Evolutionary conservation across 1,139 yeast genomes (phyloP).

Genomic region (Yarrowia galli): DNA sequence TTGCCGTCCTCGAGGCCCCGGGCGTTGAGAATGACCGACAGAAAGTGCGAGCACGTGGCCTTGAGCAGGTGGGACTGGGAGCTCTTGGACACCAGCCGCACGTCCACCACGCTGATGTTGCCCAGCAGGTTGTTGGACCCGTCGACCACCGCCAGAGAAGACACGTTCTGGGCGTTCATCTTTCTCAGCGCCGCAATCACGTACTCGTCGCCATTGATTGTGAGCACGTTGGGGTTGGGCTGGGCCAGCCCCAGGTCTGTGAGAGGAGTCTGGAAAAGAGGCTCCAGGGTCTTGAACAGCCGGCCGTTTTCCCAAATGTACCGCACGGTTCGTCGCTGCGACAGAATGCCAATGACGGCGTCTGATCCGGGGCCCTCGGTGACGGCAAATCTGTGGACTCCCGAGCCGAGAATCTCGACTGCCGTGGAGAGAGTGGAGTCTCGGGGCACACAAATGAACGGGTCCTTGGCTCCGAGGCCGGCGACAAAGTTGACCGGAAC

Average conservation of each 20-base stretch:
- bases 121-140: conserved; percentile 76
- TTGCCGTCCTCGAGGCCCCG: conserved; percentile 94
- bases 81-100: conserved; percentile 81
- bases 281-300: conserved; percentile 79
- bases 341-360: conserved; percentile 59
- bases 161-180: conserved; percentile 84
- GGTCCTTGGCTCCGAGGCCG: conserved; percentile 82
- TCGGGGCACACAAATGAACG: conserved; percentile 77
- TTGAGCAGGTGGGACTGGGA: conserved; percentile 80
- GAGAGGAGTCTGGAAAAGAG: conserved; percentile 69
- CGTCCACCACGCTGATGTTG: conserved; percentile 93
- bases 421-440: conserved; percentile 72
- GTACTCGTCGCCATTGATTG: conserved; percentile 83
- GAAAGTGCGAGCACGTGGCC: conserved; percentile 84
- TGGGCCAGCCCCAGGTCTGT: conserved; percentile 71
- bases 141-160: conserved; percentile 95
- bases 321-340: conserved; percentile 84
- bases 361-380: conserved; percentile 58
- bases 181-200: conserved; percentile 84
- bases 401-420: conserved; percentile 85
- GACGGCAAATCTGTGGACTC: conserved; percentile 92
- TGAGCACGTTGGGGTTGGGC: conserved; percentile 66
- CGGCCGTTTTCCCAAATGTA: conserved; percentile 93
- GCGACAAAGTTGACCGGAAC: conserved; percentile 85
- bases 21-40: conserved; percentile 81